These are phyloP conservation scores for Huntiella decipiens DNA, from an alignment of 2,329 filamentous ascomycete species.

Conservation along the genomic window DNA sequence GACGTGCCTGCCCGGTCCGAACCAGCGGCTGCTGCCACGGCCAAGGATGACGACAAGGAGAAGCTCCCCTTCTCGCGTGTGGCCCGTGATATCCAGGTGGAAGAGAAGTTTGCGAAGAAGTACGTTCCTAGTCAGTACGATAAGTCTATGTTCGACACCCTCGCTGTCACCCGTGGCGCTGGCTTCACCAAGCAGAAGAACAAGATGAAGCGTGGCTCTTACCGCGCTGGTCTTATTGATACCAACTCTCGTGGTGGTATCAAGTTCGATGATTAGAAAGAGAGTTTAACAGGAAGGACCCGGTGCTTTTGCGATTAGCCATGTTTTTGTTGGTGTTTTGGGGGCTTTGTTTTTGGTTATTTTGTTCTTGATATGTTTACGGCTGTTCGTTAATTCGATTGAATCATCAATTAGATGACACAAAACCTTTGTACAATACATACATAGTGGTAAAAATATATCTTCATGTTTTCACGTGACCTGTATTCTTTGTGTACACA, in stretches of 20 bases:
- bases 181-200: conserved; percentile 99
- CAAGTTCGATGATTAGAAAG: conserved; percentile 70
- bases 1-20: conserved; percentile 34
- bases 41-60: conserved; percentile 29
- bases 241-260: conserved; percentile 64
- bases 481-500: not conserved
- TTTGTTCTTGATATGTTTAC: not conserved
- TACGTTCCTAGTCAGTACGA: conserved; percentile 79
- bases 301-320: not conserved
- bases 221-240: conserved; percentile 77
- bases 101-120: conserved; percentile 56
- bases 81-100: conserved; percentile 47
- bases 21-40: conserved; percentile 23
- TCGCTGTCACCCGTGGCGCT: conserved; percentile 84
- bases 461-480: not conserved
- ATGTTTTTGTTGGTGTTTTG: not conserved
- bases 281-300: no score
- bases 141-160: conserved; percentile 67
- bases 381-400: not conserved
- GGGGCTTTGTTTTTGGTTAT: not conserved
- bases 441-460: not conserved
- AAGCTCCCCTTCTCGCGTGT: conserved; percentile 63
- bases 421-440: not conserved
- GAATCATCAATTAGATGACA: not conserved
- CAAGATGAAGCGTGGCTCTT: conserved; percentile 86